Percentiles rank a stretch among this genome's conserved stretches.
Conservation (phyloP, 2,329 filamentous ascomycete species). For the Colletotrichum magnum region DNA sequence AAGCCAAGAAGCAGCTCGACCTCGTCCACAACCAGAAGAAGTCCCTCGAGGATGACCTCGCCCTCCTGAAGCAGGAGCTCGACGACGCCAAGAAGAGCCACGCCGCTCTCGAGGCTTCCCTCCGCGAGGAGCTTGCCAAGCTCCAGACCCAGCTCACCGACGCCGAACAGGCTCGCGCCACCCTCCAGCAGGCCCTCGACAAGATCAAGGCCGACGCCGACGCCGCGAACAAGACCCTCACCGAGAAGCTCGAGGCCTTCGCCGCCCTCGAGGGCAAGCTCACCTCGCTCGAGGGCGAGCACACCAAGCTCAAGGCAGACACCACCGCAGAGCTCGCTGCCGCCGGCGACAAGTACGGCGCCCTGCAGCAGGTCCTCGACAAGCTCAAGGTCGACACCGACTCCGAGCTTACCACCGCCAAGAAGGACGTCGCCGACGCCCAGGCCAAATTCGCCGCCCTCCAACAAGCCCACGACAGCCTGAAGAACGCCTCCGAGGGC, state of each 20-base stretch:
- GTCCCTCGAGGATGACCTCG: slow-evolving; percentile 51
- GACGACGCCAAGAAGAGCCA: slow-evolving; percentile 53
- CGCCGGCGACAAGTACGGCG: slow-evolving; percentile 38
- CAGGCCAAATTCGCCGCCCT: slow-evolving; percentile 50
- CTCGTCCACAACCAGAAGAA: slow-evolving; percentile 50
- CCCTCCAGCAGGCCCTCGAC: slow-evolving; percentile 48
- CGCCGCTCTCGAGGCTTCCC: slow-evolving; percentile 49
- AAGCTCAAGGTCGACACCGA: slow-evolving; percentile 44
- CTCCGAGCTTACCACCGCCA: slow-evolving; percentile 49
- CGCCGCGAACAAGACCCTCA: slow-evolving; percentile 45
- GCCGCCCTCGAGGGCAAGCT: slow-evolving; percentile 47
- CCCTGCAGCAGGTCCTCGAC: slow-evolving; percentile 44
- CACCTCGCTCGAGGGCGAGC: slow-evolving; percentile 44
- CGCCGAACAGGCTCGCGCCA: slow-evolving; percentile 49
- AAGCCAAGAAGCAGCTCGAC: slow-evolving; percentile 47
- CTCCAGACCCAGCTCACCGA: slow-evolving; percentile 54
- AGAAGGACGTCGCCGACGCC: slow-evolving; percentile 50
- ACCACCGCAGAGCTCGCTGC: slow-evolving; percentile 45
- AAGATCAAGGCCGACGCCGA: slow-evolving; percentile 51
- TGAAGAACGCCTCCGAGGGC: slow-evolving; percentile 49
- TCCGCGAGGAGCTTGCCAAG: slow-evolving; percentile 49
- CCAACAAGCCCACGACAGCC: slow-evolving; percentile 42
- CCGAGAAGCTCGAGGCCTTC: slow-evolving; percentile 48
- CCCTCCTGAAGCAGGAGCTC: slow-evolving; percentile 50
- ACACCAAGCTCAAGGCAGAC: slow-evolving; percentile 47